Evolutionary conservation across 495 filamentous ascomycete species (phyloP).

Genomic region (Lasiosphaeria hispida): DNA sequence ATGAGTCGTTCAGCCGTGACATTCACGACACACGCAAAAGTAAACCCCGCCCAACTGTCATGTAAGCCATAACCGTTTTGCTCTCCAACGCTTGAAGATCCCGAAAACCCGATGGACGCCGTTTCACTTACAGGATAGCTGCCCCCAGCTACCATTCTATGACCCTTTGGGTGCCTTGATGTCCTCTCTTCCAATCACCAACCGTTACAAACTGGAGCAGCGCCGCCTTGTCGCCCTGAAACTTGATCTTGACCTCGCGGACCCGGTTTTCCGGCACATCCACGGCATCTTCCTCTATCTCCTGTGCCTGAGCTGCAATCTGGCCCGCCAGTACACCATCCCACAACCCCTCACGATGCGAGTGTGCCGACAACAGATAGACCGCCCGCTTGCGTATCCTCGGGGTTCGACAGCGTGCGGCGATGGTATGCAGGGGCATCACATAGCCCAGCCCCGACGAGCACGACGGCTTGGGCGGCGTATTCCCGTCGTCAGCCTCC

Average conservation of each 20-base stretch:
- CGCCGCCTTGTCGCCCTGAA: constrained; percentile 11
- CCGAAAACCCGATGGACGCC: too few species aligned
- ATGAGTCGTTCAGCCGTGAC: too few species aligned
- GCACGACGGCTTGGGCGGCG: neutral
- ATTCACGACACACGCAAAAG: too few species aligned
- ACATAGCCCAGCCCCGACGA: constrained; percentile 21
- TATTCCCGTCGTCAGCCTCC: neutral
- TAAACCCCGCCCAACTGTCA: too few species aligned
- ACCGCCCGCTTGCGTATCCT: constrained; percentile 7
- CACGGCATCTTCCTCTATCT: constrained; percentile 11
- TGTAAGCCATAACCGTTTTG: too few species aligned
- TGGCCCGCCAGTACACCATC: constrained; percentile 4
- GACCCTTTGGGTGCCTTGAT: neutral
- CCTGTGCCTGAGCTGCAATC: constrained; percentile 1
- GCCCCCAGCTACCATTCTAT: neutral
- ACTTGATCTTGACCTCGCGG: constrained; percentile 19
- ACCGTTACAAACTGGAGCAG: constrained; percentile 12
- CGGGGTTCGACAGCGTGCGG: constrained; percentile 19
- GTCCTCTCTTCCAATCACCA: constrained; percentile 8
- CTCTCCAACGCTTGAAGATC: too few species aligned
- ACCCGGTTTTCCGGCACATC: neutral
- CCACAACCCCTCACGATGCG: constrained; percentile 17
- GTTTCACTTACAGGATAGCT: too few species aligned
- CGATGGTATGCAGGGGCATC: constrained; percentile 20
- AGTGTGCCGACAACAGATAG: neutral